Conservation (phyloP, 2,329 filamentous ascomycete species). For the Arthroderma uncinatum region DNA sequence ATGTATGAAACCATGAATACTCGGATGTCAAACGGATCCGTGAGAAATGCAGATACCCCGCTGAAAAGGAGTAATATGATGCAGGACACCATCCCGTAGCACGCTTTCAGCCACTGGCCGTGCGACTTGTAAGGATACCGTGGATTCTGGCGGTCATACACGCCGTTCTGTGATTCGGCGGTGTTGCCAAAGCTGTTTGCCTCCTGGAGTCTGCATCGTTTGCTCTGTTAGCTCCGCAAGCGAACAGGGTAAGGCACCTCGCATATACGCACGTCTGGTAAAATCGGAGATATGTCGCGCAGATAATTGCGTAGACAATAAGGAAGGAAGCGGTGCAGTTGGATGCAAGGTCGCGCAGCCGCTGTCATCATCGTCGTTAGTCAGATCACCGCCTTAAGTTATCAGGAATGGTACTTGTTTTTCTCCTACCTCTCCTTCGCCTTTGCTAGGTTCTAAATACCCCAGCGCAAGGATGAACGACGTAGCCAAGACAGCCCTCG, state of each 20-base stretch:
- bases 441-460: constrained; percentile 30
- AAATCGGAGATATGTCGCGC: constrained; percentile 29
- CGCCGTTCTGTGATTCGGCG: constrained; percentile 20
- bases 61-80: constrained; percentile 17
- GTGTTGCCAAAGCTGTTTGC: constrained; percentile 30
- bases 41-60: constrained; percentile 12
- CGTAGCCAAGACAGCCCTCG: constrained; percentile 31
- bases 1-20: constrained; percentile 34
- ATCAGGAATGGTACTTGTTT: neutral
- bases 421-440: constrained; percentile 25
- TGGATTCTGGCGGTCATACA: constrained; percentile 17
- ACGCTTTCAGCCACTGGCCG: constrained; percentile 21
- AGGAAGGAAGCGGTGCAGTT: constrained; percentile 29
- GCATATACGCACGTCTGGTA: constrained; percentile 23
- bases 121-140: constrained; percentile 22
- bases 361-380: constrained; percentile 15
- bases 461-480: constrained; percentile 29
- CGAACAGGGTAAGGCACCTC: neutral
- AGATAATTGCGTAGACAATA: constrained; percentile 33
- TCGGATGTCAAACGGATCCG: constrained; percentile 26
- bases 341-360: constrained; percentile 30
- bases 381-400: neutral
- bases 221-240: neutral
- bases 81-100: constrained; percentile 18
- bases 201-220: constrained; percentile 28